Evolutionary conservation across 2,329 filamentous ascomycete genomes (phyloP), one percentile per base, ranked within the genome.

Genomic region (Aaosphaeria pasadenensis): DNA sequence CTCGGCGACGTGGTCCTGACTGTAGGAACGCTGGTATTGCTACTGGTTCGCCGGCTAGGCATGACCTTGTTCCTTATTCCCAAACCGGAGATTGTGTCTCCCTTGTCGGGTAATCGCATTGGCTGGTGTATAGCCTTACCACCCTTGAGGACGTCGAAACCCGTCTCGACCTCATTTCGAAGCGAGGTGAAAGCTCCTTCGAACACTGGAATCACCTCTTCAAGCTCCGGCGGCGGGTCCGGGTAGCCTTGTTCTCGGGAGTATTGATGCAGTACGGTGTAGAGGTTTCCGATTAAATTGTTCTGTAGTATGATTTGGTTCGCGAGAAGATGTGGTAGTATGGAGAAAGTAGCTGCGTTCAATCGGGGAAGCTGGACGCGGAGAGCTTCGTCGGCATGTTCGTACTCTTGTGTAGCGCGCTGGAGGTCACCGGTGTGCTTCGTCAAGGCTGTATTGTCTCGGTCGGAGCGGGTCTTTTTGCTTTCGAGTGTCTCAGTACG

Each of bases 291-390:
- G 5, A 94, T 81, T 44, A 94, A 75, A 42, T 84, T 82, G 64
- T 91, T 91, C 67, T 92, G 89, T 30, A 91, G 84, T 62, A 87
- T 77, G 40, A 92, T 83, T 60, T 91, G 86, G 33, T 80, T 79
- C 38, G 80, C 78, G 7, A 91, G 77, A 17, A 95, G 75, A 45
- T 84, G 82, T 30, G 88, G 87, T 9, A 92, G 77, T n/a, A 95
- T 74, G 28, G 80, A 86, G 63, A 90, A 89, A 4, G 85, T 79
- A 7, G 87, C 84, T 3, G 80, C 73, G 45, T 91, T 82, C 6
- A 95, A 74, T 1, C 82, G 83, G 6, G 90, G 90, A 2, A 95
- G 79, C 11, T 81, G 83, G 53, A 83, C 75, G 60, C 84, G 84
- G 32, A 95, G 76, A 66, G 88, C 85, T 30, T 87, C 82, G 64